phyloP scores from a whole-genome alignment of 345 rosid genomes.

The Hirschfeldia incana region DNA sequence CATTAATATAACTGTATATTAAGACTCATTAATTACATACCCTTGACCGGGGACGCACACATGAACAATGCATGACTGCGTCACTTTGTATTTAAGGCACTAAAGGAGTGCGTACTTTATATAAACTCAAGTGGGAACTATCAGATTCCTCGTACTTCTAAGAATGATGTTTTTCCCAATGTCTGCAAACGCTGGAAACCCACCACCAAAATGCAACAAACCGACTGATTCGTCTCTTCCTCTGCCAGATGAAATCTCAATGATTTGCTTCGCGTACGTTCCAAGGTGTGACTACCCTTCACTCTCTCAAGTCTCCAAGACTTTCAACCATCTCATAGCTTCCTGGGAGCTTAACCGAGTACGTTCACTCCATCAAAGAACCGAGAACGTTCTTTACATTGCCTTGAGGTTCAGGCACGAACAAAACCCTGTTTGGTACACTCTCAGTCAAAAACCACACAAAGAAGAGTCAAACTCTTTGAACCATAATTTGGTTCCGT shows the following conservation, averaged over 20 bases:
- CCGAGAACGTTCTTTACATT: conserved; percentile 13
- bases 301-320: background rate
- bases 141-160: background rate
- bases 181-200: background rate
- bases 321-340: background rate
- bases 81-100: background rate
- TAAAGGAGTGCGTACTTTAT: background rate
- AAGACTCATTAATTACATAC: background rate
- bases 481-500: background rate
- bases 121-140: background rate
- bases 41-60: background rate
- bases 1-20: background rate
- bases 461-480: background rate
- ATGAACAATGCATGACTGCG: background rate
- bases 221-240: background rate
- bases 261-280: background rate
- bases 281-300: conserved; percentile 15
- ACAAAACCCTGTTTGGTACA: background rate
- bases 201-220: background rate
- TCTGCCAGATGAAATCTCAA: background rate
- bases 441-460: conserved; percentile 2
- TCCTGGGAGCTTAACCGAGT: background rate
- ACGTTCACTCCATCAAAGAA: conserved; percentile 4
- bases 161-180: background rate
- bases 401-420: background rate